phyloP scores from a whole-genome alignment of 1,284 basidiomycete species.

The Mrakiaceae sp. region DNA sequence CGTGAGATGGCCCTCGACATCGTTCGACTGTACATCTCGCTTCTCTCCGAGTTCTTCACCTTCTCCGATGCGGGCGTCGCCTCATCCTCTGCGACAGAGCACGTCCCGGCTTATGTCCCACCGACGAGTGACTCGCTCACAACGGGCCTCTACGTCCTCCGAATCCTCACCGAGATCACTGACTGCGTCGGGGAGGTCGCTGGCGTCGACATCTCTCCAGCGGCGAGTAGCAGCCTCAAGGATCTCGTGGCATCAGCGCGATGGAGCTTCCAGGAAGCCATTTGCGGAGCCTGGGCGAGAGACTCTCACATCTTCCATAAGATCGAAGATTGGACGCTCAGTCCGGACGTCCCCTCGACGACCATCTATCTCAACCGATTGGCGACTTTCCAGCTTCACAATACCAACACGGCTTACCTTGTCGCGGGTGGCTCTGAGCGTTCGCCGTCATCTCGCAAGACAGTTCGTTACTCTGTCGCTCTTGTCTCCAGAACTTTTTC shows the following conservation, averaged over 20 bases:
- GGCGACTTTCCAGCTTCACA: constrained; percentile 70
- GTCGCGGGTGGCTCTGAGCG: constrained; percentile 66
- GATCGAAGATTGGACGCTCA: constrained; percentile 74
- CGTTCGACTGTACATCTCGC: constrained; percentile 72
- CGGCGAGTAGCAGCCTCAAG: constrained; percentile 56
- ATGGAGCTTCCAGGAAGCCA: constrained; percentile 78
- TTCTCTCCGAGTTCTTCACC: constrained; percentile 79
- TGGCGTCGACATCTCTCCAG: constrained; percentile 65
- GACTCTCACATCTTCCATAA: constrained; percentile 76
- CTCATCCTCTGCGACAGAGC: constrained; percentile 23
- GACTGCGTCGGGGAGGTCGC: constrained; percentile 76
- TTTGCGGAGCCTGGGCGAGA: constrained; percentile 67
- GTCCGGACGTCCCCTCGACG: constrained; percentile 37
- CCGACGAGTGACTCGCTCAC: constrained; percentile 66
- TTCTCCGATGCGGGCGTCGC: constrained; percentile 62
- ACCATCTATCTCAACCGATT: constrained; percentile 56
- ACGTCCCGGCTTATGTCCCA: constrained; percentile 56
- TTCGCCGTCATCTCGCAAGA: constrained; percentile 4
- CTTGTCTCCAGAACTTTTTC: too few species aligned
- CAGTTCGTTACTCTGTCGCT: neutral
- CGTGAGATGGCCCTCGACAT: constrained; percentile 84
- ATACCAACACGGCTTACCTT: constrained; percentile 67
- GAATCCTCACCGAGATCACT: constrained; percentile 68
- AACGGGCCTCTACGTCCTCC: constrained; percentile 66
- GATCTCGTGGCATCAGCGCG: constrained; percentile 67